Conservation (phyloP, 148 eudicot species). For the Euryodendron excelsum region DNA sequence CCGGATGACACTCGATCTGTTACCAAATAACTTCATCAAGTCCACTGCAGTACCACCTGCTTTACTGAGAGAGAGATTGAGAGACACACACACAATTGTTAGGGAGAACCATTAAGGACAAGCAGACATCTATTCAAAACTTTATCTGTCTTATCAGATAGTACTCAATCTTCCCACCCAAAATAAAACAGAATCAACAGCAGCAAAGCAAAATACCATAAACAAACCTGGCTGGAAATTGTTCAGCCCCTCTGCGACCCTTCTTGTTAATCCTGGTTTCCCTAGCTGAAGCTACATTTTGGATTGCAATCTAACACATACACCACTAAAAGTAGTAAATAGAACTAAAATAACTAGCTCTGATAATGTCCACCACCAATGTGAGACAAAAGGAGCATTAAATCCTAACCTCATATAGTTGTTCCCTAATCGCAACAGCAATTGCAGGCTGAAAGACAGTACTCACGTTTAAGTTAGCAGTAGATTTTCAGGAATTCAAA, state of each 20-base stretch:
- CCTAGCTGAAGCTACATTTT: conserved; percentile 76
- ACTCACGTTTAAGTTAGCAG: not conserved
- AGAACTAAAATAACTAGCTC: not conserved
- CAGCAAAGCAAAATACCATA: not conserved
- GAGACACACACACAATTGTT: not conserved
- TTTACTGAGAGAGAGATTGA: conserved; percentile 50
- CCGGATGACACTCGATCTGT: conserved; percentile 86
- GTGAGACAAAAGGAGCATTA: not conserved
- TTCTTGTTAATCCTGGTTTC: conserved; percentile 78
- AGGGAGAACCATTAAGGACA: not conserved
- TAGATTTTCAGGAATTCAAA: not conserved
- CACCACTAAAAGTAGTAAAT: not conserved
- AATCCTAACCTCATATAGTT: conserved; percentile 86
- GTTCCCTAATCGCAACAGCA: conserved; percentile 91
- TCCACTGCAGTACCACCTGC: conserved; percentile 73
- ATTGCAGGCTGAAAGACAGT: conserved; percentile 77
- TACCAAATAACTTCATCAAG: conserved; percentile 81
- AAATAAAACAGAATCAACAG: not conserved
- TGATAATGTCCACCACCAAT: not conserved
- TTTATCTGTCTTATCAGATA: not conserved
- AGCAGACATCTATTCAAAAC: not conserved
- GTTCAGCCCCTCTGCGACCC: conserved; percentile 72
- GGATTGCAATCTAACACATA: conserved; percentile 70
- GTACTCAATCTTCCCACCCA: not conserved
- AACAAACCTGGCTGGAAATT: conserved; percentile 57